Base-by-base conservation (phyloP, 176 grass and related monocot genomes). In the Oryza longistaminata region DNA sequence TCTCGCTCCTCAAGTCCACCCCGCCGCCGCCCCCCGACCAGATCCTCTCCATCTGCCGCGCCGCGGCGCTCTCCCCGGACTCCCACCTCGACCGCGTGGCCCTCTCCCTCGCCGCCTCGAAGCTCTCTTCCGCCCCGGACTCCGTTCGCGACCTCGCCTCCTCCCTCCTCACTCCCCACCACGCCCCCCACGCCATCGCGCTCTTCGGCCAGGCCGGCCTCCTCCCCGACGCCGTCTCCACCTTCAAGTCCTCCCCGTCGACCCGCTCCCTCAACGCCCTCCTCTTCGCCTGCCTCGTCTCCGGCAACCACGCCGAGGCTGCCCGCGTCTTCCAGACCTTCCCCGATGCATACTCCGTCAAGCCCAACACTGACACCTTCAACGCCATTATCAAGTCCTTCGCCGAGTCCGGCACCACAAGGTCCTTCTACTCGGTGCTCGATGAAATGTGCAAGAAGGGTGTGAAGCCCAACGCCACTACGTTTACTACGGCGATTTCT, bases 21-120 rank as follows among this genome's bases (percentile, higher is more conserved):
- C 74, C 87, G 71, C 85, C 90, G 90, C 87, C 88, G 35, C 86
- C 87, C 21, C 89, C 91, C 7, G 80, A 90, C 12, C 89, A 93
- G 74, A 98, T 98, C 85, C 76, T 98, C 64, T 86, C 90, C 79
- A 98, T 95, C 71, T 95, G 87, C 88, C 93, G 87, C 33, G 93
- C 91, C 73, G 93, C 96, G 10, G 79, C 92, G 8, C 95, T 95
- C 68, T 80, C 76, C 25, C 92, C 90, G 44, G 34, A 77, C 17
- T 87, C 39, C 15, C 92, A 88, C 85, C 24, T 93, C 71, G 92
- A 97, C 45, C 92, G 91, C 58, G 7, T 81, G 24, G 89, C 96
- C 14, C 85, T 95, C 74, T 95, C 89, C 13, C 74, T 91, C 19
- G 93, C 96, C 40, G 84, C 89, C 44, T 90, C 87, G 45, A 87